Conservation (phyloP, 208 protist species). For the Leishmania amazonensis region DNA sequence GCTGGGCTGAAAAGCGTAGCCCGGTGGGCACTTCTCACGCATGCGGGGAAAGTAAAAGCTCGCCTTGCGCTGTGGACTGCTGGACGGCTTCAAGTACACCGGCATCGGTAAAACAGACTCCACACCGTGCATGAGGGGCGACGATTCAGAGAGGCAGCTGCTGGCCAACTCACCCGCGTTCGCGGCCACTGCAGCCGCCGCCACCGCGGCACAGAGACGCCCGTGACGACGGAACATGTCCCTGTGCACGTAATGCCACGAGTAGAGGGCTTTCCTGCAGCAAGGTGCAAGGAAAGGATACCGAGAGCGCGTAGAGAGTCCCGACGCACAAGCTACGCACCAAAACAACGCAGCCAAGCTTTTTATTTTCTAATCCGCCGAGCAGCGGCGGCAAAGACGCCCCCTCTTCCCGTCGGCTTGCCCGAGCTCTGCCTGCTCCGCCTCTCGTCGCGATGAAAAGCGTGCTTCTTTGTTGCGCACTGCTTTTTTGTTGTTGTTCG, state of each 20-base stretch:
- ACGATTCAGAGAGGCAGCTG: neutral
- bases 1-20: constrained; percentile 33
- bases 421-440: neutral
- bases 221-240: constrained; percentile 4
- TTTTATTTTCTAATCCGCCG: neutral
- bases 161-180: neutral
- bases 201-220: neutral
- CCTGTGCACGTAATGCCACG: neutral
- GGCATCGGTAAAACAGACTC: constrained; percentile 30
- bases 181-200: neutral
- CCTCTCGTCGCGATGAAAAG: neutral
- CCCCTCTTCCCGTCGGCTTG: neutral
- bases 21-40: constrained; percentile 35
- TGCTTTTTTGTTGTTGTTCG: neutral
- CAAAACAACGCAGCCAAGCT: neutral
- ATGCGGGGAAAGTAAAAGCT: constrained; percentile 85
- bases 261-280: too few species aligned
- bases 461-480: neutral
- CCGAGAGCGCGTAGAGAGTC: neutral
- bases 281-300: neutral
- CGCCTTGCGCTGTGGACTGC: constrained; percentile 59
- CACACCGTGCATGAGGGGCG: constrained; percentile 4
- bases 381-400: neutral
- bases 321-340: neutral
- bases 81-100: constrained; percentile 77